These are phyloP conservation scores for Penicillium ucsense DNA, from an alignment of 495 filamentous ascomycete species.

Conservation along the genomic window DNA sequence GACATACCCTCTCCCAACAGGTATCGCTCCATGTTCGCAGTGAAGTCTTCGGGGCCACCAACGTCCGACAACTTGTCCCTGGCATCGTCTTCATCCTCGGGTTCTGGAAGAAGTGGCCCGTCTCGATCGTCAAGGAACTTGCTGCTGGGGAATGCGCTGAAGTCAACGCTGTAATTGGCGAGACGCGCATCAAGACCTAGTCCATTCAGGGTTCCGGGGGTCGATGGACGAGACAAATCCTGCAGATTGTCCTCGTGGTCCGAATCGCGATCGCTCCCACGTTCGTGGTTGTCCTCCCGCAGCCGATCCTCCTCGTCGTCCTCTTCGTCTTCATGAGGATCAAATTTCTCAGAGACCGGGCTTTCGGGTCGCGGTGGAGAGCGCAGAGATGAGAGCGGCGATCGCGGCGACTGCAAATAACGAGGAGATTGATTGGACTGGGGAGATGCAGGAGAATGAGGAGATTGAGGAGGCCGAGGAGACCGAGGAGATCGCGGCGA, in stretches of 20 bases:
- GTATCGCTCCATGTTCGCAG: slow-evolving; percentile 40
- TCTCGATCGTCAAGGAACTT: slow-evolving; percentile 23
- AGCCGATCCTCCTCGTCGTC: slow-evolving; percentile 1
- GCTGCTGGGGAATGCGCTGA: slow-evolving; percentile 34
- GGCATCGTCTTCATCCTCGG: slow-evolving; percentile 16
- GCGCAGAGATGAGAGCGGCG: background rate
- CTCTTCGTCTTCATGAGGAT: slow-evolving; percentile 3
- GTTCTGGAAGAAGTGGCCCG: slow-evolving; percentile 19
- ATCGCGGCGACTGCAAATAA: slow-evolving; percentile 8
- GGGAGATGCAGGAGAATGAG: slow-evolving; percentile 14
- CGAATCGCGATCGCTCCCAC: slow-evolving; percentile 1
- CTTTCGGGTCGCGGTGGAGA: slow-evolving; percentile 15
- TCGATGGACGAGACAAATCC: slow-evolving; percentile 12
- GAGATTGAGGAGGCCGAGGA: slow-evolving; percentile 16
- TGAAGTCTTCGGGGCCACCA: slow-evolving; percentile 45
- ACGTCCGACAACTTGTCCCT: slow-evolving; percentile 31
- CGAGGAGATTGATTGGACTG: slow-evolving; percentile 1
- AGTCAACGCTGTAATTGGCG: slow-evolving; percentile 38
- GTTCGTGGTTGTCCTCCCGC: slow-evolving; percentile 2
- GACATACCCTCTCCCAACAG: slow-evolving; percentile 29
- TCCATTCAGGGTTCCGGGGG: slow-evolving; percentile 17
- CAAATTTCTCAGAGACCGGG: slow-evolving; percentile 13
- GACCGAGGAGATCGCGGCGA: background rate
- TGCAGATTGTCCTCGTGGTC: slow-evolving; percentile 12
- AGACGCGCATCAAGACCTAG: slow-evolving; percentile 34